Percentiles rank a stretch among this genome's conserved stretches.
phyloP scores from a whole-genome alignment of 2,329 filamentous ascomycete species.

The Exutisphaerella laricina region DNA sequence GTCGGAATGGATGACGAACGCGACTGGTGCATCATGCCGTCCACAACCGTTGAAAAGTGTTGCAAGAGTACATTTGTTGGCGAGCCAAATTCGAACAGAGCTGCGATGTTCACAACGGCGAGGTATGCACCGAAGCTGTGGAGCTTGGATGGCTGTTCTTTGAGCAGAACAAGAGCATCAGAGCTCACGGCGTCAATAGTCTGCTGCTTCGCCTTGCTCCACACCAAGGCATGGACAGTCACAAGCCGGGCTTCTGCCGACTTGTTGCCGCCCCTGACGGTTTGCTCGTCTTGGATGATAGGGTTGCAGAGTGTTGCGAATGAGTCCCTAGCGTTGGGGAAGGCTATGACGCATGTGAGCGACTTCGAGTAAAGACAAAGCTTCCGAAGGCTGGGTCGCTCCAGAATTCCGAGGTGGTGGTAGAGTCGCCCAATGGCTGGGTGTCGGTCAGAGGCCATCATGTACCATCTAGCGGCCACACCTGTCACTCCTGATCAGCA shows the following conservation, averaged over 20 bases:
- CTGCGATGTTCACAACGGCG: slow-evolving; percentile 51
- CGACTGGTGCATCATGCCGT: slow-evolving; percentile 10
- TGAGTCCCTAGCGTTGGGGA: slow-evolving; percentile 61
- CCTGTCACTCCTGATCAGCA: no score
- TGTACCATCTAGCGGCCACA: slow-evolving; percentile 79
- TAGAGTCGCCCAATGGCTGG: slow-evolving; percentile 75
- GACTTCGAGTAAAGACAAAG: slow-evolving; percentile 68
- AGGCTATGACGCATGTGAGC: slow-evolving; percentile 62
- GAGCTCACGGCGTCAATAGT: slow-evolving; percentile 43
- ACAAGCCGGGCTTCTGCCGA: slow-evolving; percentile 58
- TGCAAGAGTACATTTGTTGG: slow-evolving; percentile 46
- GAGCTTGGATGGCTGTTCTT: slow-evolving; percentile 49
- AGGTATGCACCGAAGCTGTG: slow-evolving; percentile 48
- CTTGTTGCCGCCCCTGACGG: slow-evolving; percentile 32
- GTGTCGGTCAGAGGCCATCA: slow-evolving; percentile 68
- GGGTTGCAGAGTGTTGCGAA: slow-evolving; percentile 63
- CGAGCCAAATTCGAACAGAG: slow-evolving; percentile 50
- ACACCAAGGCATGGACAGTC: slow-evolving; percentile 59
- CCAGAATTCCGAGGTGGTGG: slow-evolving; percentile 79
- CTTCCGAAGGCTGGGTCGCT: slow-evolving; percentile 65
- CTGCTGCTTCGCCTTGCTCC: slow-evolving; percentile 47
- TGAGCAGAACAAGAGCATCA: slow-evolving; percentile 51
- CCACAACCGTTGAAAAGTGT: slow-evolving; percentile 21
- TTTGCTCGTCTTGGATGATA: slow-evolving; percentile 36
- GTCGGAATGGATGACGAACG: no score